phyloP scores from a whole-genome alignment of 768 basidiomycete genomes.

The Suillus brevipes region DNA sequence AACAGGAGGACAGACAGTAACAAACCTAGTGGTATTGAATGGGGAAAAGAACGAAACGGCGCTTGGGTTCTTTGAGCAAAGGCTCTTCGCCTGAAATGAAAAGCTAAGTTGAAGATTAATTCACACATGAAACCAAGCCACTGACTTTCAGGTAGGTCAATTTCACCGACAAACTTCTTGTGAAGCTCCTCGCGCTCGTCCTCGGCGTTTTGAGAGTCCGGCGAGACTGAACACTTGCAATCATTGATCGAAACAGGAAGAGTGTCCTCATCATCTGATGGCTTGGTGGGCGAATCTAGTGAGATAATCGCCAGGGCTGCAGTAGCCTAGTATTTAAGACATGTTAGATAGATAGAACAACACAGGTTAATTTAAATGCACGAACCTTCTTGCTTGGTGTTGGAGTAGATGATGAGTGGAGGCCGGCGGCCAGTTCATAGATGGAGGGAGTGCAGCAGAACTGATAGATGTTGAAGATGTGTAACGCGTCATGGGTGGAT shows the following conservation, averaged over 20 bases:
- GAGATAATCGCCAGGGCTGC: constrained; percentile 47
- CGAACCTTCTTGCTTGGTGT: constrained; percentile 57
- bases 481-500: too few relatives aligned
- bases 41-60: constrained; percentile 86
- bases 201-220: constrained; percentile 29
- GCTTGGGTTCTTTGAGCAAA: constrained; percentile 66
- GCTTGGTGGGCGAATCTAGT: constrained; percentile 42
- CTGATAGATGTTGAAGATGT: too few relatives aligned
- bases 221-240: constrained; percentile 32
- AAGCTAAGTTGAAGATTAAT: too few relatives aligned
- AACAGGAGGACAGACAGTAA: not conserved
- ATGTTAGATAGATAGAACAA: not conserved
- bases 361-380: constrained; percentile 6
- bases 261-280: not conserved
- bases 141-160: constrained; percentile 57
- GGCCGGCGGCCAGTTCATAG: too few relatives aligned
- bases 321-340: constrained; percentile 31
- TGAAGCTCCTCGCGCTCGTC: constrained; percentile 41
- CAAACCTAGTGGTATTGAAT: constrained; percentile 87
- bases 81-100: too few relatives aligned
- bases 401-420: constrained; percentile 20
- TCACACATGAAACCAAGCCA: not conserved
- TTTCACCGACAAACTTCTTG: constrained; percentile 60
- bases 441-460: too few relatives aligned
- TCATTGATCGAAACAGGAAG: constrained; percentile 25